Evolutionary conservation across 192 early-diverging fungal species (phyloP).

Genomic region (Coemansia sp.): DNA sequence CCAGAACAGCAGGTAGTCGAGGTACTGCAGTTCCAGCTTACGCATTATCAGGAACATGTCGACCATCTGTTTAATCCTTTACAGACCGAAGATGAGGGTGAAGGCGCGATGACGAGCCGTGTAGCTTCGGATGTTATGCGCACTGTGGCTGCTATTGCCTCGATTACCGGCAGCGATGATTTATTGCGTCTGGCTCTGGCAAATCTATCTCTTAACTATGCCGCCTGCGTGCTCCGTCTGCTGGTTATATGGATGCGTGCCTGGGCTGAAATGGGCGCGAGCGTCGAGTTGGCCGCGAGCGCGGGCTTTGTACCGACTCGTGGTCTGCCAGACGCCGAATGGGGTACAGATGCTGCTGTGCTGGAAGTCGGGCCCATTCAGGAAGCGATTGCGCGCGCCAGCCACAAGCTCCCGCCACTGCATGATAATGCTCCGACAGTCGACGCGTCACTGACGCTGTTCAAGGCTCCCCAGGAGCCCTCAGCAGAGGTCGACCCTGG

Average conservation of each 20-base stretch:
- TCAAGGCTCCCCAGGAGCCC: constrained; percentile 14
- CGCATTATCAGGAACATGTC: constrained; percentile 21
- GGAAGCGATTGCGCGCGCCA: constrained; percentile 16
- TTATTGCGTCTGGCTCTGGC: constrained; percentile 43
- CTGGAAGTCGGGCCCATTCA: constrained; percentile 2
- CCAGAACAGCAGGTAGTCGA: constrained; percentile 45
- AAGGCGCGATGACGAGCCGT: not conserved
- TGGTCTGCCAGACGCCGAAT: not conserved
- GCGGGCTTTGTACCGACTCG: constrained; percentile 21
- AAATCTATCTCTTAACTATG: constrained; percentile 28
- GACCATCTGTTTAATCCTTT: constrained; percentile 30
- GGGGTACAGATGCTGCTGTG: not conserved
- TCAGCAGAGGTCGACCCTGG: not conserved
- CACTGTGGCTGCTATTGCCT: constrained; percentile 30
- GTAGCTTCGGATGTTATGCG: constrained; percentile 26
- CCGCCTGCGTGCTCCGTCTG: constrained; percentile 42
- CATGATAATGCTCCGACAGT: constrained; percentile 29
- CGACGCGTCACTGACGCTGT: constrained; percentile 33
- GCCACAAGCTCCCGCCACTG: constrained; percentile 1
- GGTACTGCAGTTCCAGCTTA: constrained; percentile 41
- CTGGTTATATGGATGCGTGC: constrained; percentile 36
- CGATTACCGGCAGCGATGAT: constrained; percentile 29
- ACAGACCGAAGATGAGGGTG: not conserved
- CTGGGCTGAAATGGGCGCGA: constrained; percentile 37
- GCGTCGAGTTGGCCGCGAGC: constrained; percentile 50